Base-by-base conservation (phyloP, 176 grass and related monocot species). In the Lolium rigidum region DNA sequence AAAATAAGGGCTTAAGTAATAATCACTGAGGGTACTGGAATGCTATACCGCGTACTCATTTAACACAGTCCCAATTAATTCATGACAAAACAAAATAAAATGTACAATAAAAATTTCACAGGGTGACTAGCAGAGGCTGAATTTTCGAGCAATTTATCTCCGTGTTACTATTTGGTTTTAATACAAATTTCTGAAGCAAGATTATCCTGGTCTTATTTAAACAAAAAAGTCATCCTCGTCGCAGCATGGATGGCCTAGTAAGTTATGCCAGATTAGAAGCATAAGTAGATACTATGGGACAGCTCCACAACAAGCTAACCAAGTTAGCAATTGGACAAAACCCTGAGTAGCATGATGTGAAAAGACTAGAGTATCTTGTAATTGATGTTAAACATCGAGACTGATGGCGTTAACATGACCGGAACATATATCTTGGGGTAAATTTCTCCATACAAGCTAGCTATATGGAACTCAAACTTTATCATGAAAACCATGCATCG, bases 131-230 rank as follows among this genome's bases (percentile, higher is more conserved):
- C 14, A 85, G 47, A 7, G 48, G 48, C 22, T 50, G 3, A 35
- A 10, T 21, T 50, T 82, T 3, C 6, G 5, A 70, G 9, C 3
- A 78, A 15, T 58, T 62, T 67, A 63, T 60, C 1, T 82, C 58
- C 16, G 0, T 57, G 17, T 26, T 18, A 22, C 39, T 35, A 51
- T 3, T 10, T 41, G 50, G 18, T 35, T 25, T 54, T 28, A 20
- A 7, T 55, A 24, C 22, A 73, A 89, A 74, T 7, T 22, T 80
- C 57, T 57, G 31, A 80, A 44, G 22, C 24, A 54, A 52, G 48
- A 76, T 5, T 26, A 4, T 5, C 70, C 14, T 10, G 3, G 47
- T 41, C 8, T 43, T 70, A 11, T 43, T 43, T 10, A 18, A 68
- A 9, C 7, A 68, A 68, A 68, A 68, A 65, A 67, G n/a, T 16